Conservation (phyloP, 2,329 filamentous ascomycete genomes). For the Didymellaceae sp. region DNA sequence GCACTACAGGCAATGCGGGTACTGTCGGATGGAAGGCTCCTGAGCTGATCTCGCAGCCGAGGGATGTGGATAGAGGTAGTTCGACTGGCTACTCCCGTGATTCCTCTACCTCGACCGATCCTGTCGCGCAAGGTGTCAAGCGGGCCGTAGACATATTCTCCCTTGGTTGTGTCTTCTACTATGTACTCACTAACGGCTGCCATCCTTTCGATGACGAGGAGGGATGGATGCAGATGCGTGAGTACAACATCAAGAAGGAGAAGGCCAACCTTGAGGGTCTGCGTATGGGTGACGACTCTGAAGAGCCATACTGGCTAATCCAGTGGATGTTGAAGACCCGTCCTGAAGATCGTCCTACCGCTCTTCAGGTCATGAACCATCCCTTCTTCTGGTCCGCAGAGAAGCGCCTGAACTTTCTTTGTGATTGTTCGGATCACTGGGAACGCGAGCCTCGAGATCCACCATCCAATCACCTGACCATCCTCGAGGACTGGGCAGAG, state of each 20-base stretch:
- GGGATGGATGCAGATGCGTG: conserved; percentile 81
- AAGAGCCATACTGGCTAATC: conserved; percentile 88
- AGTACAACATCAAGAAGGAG: conserved; percentile 96
- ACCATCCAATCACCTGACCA: conserved; percentile 70
- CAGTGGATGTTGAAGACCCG: conserved; percentile 76
- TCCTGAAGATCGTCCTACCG: conserved; percentile 72
- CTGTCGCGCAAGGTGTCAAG: conserved; percentile 76
- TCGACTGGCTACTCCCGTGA: conserved; percentile 53
- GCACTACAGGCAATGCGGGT: conserved; percentile 91
- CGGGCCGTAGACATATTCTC: conserved; percentile 98
- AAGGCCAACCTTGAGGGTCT: conserved; percentile 75
- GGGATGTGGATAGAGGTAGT: conserved; percentile 50
- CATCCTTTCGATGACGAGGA: conserved; percentile 96
- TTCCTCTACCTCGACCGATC: conserved; percentile 49
- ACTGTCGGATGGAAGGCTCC: conserved; percentile 97
- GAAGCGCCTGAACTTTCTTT: conserved; percentile 90
- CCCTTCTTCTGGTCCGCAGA: conserved; percentile 96
- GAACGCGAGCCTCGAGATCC: conserved; percentile 90
- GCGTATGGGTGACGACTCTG: conserved; percentile 81
- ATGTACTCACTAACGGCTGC: conserved; percentile 89
- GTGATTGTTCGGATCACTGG: conserved; percentile 94
- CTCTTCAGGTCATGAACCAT: conserved; percentile 82
- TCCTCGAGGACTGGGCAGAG: conserved; percentile 59
- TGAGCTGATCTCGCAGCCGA: conserved; percentile 75
- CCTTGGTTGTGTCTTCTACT: conserved; percentile 96